Base-by-base conservation (phyloP, 768 basidiomycete genomes). In the Cystoderma amianthinum region DNA sequence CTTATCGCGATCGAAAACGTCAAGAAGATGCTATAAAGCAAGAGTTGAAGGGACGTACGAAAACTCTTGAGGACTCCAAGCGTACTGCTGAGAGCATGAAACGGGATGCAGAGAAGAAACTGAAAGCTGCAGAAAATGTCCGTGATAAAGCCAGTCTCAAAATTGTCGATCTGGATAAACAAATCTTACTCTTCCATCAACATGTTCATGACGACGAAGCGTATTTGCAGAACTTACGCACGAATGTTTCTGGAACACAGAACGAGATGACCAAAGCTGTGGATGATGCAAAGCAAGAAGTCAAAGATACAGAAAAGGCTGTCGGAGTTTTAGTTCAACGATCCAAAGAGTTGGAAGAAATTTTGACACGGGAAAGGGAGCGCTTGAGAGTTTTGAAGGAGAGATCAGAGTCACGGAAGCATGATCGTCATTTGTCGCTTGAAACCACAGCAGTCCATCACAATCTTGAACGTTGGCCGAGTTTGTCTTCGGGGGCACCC, bases 61-160 rank as follows among this genome's bases (percentile, higher is more conserved):
- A 94, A 63, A 59, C 69, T 2, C 67, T 97, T 2, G 95, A 99
- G 50, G 95, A 99, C 57, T 67, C 78, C 41, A 87, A 84, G 61
- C 82, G 95, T 22, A 68, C 68, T 20, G 90, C 92, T 9, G 96
- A 99, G 61, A 69, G 76, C 38, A 61, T 69, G 39, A 85, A 80
- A 56, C 74, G 80, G 34, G 94, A 97, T 36, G 90, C 85, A 3
- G 95, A 98, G 62, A 92, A 88, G 68, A 82, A 82, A 50, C 71
- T 94, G 44, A 85, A 81, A 52, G 68, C 72, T n/a, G 79, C 77
- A 12, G 79, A 81, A 56, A 69, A 55, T 32, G 65, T 73, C 45
- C 76, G 83, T 23, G 82, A 87, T 52, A 80, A 70, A 41, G 74
- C 83, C 0, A 67, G 59, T 16, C 71, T 69, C 50, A 70, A 74